These are phyloP conservation scores for Albugo candida DNA, from an alignment of 352 stramenopile species.

Conservation along the genomic window DNA sequence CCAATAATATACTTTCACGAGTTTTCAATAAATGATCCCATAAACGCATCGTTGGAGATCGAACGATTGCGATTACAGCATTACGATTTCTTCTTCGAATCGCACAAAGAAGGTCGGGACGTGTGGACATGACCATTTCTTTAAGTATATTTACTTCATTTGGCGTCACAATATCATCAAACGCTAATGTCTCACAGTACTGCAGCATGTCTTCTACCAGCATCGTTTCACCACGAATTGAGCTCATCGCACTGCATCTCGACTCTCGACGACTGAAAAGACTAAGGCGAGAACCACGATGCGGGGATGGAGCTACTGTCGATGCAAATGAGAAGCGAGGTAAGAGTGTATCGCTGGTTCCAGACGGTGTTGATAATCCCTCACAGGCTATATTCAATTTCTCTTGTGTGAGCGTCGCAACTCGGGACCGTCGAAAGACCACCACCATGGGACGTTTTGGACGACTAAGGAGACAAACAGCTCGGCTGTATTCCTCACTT, in stretches of 20 bases:
- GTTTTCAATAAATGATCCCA: slow-evolving; percentile 74
- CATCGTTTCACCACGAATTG: slow-evolving; percentile 31
- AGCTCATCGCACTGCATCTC: slow-evolving; percentile 20
- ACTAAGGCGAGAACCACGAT: too few species aligned
- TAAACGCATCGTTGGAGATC: slow-evolving; percentile 61
- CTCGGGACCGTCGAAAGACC: slow-evolving; percentile 52
- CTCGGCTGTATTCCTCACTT: slow-evolving; percentile 51
- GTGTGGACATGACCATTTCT: slow-evolving; percentile 61
- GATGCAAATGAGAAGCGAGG: slow-evolving; percentile 50
- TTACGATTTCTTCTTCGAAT: slow-evolving; percentile 71
- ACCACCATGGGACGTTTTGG: slow-evolving; percentile 51
- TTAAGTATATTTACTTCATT: slow-evolving; percentile 57
- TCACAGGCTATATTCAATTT: slow-evolving; percentile 1
- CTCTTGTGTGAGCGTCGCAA: slow-evolving; percentile 1
- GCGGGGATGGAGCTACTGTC: slow-evolving; percentile 36
- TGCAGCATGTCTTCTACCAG: slow-evolving; percentile 69
- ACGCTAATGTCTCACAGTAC: slow-evolving; percentile 45
- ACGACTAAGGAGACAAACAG: slow-evolving; percentile 54
- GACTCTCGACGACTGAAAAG: slow-evolving; percentile 17
- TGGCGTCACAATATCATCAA: slow-evolving; percentile 26
- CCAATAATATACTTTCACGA: slow-evolving; percentile 58
- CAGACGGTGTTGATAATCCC: not conserved
- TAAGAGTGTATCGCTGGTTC: not conserved
- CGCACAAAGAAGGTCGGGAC: slow-evolving; percentile 45
- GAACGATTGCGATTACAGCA: slow-evolving; percentile 57